Percentiles rank a stretch among this genome's conserved stretches.
Conservation (phyloP, 148 eudicot species). For the Rhododendron henanense region DNA sequence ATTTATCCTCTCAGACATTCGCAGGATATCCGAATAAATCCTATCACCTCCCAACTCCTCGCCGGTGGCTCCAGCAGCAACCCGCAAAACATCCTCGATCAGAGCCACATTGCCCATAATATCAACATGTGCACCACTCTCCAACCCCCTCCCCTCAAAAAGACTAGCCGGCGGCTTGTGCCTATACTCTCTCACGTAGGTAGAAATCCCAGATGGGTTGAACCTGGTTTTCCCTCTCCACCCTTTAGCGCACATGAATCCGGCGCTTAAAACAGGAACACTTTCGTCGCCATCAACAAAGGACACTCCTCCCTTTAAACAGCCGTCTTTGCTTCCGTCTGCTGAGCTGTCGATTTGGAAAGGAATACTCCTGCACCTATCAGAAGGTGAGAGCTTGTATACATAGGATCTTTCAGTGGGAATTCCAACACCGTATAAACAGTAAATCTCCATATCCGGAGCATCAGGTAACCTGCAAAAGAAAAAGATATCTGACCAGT, state of each 20-base stretch:
- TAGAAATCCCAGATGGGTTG: slow-evolving; percentile 38
- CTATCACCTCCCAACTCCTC: slow-evolving; percentile 36
- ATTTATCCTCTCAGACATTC: slow-evolving; percentile 35
- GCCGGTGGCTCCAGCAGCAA: slow-evolving; percentile 40
- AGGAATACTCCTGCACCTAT: slow-evolving; percentile 36
- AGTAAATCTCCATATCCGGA: slow-evolving; percentile 47
- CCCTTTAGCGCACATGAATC: slow-evolving; percentile 53
- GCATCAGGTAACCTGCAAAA: slow-evolving; percentile 42
- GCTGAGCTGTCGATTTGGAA: slow-evolving; percentile 46
- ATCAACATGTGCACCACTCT: slow-evolving; percentile 50
- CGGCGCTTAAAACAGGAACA: slow-evolving; percentile 41
- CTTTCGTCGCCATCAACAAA: slow-evolving; percentile 44
- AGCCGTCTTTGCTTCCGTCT: slow-evolving; percentile 26
- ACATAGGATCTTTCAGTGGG: slow-evolving; percentile 50
- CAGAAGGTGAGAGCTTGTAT: slow-evolving; percentile 38
- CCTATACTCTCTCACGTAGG: slow-evolving; percentile 35
- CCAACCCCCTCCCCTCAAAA: slow-evolving; percentile 37
- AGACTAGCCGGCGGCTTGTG: slow-evolving; percentile 45
- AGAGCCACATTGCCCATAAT: slow-evolving; percentile 45
- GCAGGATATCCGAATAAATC: slow-evolving; percentile 34
- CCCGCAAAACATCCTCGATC: slow-evolving; percentile 44
- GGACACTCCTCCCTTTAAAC: slow-evolving; percentile 41
- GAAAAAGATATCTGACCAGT: background rate
- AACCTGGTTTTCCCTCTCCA: slow-evolving; percentile 46
- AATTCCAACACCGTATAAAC: slow-evolving; percentile 43